A percentile compares a stretch with the other conserved stretches of the same genome.
Evolutionary conservation across 495 filamentous ascomycete genomes (phyloP).

Genomic region (Evansstolkia leycettana): DNA sequence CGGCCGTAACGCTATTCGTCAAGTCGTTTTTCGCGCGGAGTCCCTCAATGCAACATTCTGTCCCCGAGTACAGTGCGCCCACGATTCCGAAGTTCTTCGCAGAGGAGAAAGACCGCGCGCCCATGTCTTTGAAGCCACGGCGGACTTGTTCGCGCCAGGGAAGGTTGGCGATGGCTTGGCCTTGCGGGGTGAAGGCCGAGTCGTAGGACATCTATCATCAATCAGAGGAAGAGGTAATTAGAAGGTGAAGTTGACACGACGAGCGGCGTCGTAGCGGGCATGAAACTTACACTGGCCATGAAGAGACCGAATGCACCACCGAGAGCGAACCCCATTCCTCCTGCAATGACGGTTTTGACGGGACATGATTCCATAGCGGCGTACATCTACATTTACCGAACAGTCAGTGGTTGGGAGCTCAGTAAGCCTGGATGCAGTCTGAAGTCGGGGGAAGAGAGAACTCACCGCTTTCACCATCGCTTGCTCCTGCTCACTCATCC

Average conservation of each 20-base stretch:
- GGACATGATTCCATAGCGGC: slow-evolving; percentile 79
- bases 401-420: background rate
- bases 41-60: slow-evolving; percentile 92
- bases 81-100: slow-evolving; percentile 93
- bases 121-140: slow-evolving; percentile 89
- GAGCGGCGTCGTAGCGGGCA: too few species aligned
- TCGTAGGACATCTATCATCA: slow-evolving; percentile 96
- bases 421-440: background rate
- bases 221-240: too few species aligned
- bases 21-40: slow-evolving; percentile 87
- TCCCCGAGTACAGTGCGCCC: slow-evolving; percentile 80
- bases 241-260: too few species aligned
- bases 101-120: slow-evolving; percentile 63
- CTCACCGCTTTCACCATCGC: slow-evolving; percentile 41
- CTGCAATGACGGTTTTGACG: slow-evolving; percentile 69
- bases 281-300: slow-evolving; percentile 69
- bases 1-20: slow-evolving; percentile 74
- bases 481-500: slow-evolving; percentile 41
- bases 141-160: slow-evolving; percentile 73
- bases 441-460: slow-evolving; percentile 1
- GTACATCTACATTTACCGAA: slow-evolving; percentile 48
- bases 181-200: slow-evolving; percentile 56
- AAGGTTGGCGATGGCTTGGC: slow-evolving; percentile 52
- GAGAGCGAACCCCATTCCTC: slow-evolving; percentile 78
- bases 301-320: slow-evolving; percentile 90